phyloP scores from a whole-genome alignment of 352 stramenopile genomes.

The Plasmopara halstedii region DNA sequence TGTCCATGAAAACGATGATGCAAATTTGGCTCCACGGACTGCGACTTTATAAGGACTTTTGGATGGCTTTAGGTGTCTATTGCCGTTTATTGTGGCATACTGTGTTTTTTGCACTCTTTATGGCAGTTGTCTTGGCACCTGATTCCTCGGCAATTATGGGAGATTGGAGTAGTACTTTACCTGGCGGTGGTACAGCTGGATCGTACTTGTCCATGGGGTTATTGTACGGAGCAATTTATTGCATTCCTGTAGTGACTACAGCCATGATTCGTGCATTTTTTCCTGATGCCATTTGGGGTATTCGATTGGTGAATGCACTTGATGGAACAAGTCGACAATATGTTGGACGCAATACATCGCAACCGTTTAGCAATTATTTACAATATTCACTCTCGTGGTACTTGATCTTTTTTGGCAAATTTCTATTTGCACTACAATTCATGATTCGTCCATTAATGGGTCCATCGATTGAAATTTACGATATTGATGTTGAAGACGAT shows the following conservation, averaged over 20 bases:
- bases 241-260: constrained; percentile 39
- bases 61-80: constrained; percentile 55
- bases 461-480: constrained; percentile 68
- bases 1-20: constrained; percentile 58
- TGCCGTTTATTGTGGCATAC: constrained; percentile 63
- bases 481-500: constrained; percentile 42
- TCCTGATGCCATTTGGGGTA: constrained; percentile 42
- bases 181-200: constrained; percentile 35
- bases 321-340: constrained; percentile 71
- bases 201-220: constrained; percentile 58
- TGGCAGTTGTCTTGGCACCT: constrained; percentile 52
- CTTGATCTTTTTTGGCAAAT: constrained; percentile 69
- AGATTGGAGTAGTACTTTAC: constrained; percentile 31
- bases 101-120: constrained; percentile 65
- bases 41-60: constrained; percentile 55
- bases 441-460: constrained; percentile 80
- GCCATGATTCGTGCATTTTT: constrained; percentile 49
- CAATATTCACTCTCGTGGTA: constrained; percentile 65
- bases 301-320: constrained; percentile 49
- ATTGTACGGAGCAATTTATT: constrained; percentile 55
- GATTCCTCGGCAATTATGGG: constrained; percentile 40
- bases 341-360: constrained; percentile 63
- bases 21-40: constrained; percentile 71
- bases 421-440: constrained; percentile 70
- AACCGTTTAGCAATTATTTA: constrained; percentile 52